These are phyloP conservation scores for Hemisphaericaspora xylofermentans DNA, from an alignment of 1,139 yeast species.

Conservation along the genomic window DNA sequence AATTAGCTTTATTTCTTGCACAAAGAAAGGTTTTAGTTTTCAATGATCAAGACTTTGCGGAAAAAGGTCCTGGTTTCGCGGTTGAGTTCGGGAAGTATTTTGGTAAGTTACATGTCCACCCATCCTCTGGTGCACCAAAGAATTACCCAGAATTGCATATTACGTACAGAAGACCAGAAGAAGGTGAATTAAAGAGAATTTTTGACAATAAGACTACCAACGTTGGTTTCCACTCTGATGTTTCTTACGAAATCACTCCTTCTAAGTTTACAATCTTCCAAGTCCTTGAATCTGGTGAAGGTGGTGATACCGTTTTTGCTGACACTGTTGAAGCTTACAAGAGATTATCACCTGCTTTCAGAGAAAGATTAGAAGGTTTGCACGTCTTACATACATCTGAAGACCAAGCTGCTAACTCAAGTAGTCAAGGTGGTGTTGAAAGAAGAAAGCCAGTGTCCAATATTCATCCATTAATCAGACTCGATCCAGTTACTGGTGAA, in stretches of 20 bases:
- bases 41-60: constrained; percentile 32
- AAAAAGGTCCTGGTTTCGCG: constrained; percentile 30
- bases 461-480: constrained; percentile 57
- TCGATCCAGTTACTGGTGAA: constrained; percentile 56
- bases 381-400: constrained; percentile 62
- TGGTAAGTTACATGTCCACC: constrained; percentile 35
- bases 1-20: constrained; percentile 31
- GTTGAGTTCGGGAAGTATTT: constrained; percentile 29
- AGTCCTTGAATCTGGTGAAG: constrained; percentile 33
- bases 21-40: constrained; percentile 33
- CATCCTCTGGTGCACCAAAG: constrained; percentile 27
- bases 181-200: constrained; percentile 19
- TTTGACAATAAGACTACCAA: constrained; percentile 20
- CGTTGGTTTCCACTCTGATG: constrained; percentile 32
- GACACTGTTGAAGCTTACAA: constrained; percentile 34
- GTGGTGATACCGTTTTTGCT: constrained; percentile 36
- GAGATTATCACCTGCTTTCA: constrained; percentile 30
- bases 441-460: constrained; percentile 44
- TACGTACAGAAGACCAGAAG: constrained; percentile 31
- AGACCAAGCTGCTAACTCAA: constrained; percentile 59
- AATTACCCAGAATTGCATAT: constrained; percentile 29
- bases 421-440: constrained; percentile 40
- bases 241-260: constrained; percentile 32
- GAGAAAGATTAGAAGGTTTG: constrained; percentile 27
- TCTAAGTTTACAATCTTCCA: constrained; percentile 31